phyloP scores from a whole-genome alignment of 1,284 basidiomycete genomes.

The Porogramme epimiltina region DNA sequence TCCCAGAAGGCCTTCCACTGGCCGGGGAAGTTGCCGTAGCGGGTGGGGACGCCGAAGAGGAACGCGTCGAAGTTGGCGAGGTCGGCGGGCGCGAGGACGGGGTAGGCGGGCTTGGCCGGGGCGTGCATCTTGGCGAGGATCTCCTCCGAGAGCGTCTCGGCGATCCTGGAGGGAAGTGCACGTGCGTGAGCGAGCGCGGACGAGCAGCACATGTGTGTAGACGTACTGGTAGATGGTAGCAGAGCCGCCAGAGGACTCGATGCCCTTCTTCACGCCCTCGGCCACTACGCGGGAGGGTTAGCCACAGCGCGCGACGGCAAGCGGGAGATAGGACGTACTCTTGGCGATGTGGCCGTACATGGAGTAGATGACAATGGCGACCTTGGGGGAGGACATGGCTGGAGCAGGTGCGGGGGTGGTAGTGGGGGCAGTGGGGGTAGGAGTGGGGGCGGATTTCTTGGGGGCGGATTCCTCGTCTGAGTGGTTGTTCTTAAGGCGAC shows the following conservation, averaged over 20 bases:
- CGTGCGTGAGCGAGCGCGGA: neutral
- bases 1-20: constrained; percentile 87
- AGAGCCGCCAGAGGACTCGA: constrained; percentile 70
- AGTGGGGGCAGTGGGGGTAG: constrained; percentile 19
- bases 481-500: constrained; percentile 37
- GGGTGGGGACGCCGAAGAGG: constrained; percentile 80
- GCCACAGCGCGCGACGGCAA: neutral
- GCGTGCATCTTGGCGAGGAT: constrained; percentile 81
- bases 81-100: constrained; percentile 66
- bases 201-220: neutral
- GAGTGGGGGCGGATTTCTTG: constrained; percentile 20
- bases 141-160: constrained; percentile 84
- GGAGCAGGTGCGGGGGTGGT: constrained; percentile 13
- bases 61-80: constrained; percentile 70
- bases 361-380: constrained; percentile 84
- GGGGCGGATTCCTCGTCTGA: constrained; percentile 32
- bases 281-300: constrained; percentile 56
- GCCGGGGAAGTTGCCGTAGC: constrained; percentile 70
- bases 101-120: constrained; percentile 71
- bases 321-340: constrained; percentile 50
- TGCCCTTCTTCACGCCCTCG: constrained; percentile 74
- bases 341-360: constrained; percentile 82
- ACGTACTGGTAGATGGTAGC: constrained; percentile 76
- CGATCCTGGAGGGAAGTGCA: constrained; percentile 49
- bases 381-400: constrained; percentile 48